phyloP scores from a whole-genome alignment of 2,329 filamentous ascomycete genomes.

The Fusarium lateritium region DNA sequence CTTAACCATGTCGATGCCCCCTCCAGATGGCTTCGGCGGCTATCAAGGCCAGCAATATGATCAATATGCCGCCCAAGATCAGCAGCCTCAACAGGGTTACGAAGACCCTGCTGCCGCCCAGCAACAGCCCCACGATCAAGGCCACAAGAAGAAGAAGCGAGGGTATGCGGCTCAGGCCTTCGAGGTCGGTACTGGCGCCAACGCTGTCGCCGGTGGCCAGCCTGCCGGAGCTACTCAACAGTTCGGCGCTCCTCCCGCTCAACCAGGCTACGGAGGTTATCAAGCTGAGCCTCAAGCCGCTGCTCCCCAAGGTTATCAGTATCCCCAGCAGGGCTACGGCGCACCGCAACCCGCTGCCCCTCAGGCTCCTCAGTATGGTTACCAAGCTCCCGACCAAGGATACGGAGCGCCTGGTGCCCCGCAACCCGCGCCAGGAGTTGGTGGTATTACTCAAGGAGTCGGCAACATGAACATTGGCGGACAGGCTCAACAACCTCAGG shows the following conservation, averaged over 20 bases:
- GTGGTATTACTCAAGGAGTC: conserved; percentile 86
- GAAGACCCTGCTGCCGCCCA: conserved; percentile 52
- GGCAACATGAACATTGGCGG: conserved; percentile 84
- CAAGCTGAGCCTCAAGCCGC: conserved; percentile 63
- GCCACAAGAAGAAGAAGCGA: conserved; percentile 87
- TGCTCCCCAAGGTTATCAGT: conserved; percentile 59
- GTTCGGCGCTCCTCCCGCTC: conserved; percentile 64
- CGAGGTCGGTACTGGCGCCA: conserved; percentile 90
- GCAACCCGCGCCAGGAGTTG: conserved; percentile 60
- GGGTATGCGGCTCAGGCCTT: conserved; percentile 96
- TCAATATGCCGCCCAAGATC: conserved; percentile 61
- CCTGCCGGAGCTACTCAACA: conserved; percentile 54
- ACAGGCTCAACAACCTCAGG: conserved; percentile 57
- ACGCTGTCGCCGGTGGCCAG: conserved; percentile 73
- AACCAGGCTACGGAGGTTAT: conserved; percentile 72
- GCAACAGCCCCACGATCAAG: conserved; percentile 53
- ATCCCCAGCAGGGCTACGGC: conserved; percentile 61
- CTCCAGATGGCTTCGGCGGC: conserved; percentile 63
- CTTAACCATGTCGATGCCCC: conserved; percentile 70
- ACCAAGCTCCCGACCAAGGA: conserved; percentile 77
- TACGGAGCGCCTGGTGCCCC: conserved; percentile 69
- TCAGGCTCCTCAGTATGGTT: conserved; percentile 66
- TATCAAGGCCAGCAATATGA: conserved; percentile 56
- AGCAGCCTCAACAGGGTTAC: conserved; percentile 60
- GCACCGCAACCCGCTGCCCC: conserved; percentile 58